Conservation (phyloP, 805 yeast genomes). For the Candida arabinofermentans region DNA sequence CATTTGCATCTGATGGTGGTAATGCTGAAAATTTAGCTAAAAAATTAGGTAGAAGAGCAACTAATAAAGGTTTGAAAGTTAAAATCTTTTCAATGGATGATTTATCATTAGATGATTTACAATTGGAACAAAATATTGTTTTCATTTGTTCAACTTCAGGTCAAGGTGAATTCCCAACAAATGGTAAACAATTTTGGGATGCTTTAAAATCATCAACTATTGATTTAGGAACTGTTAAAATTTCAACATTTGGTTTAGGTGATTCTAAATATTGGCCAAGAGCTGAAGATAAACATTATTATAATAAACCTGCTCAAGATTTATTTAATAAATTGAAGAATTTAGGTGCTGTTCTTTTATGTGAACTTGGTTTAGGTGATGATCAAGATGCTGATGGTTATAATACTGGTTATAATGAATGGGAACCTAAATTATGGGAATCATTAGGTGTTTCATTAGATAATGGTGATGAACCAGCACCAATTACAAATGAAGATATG, state of each 20-base stretch:
- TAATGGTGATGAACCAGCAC: conserved; percentile 85
- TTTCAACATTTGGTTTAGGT: conserved; percentile 72
- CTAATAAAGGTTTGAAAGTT: conserved; percentile 72
- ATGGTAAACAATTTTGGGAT: conserved; percentile 78
- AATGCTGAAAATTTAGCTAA: conserved; percentile 80
- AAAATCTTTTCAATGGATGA: conserved; percentile 69
- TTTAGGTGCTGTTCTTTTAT: conserved; percentile 70
- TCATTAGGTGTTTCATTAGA: conserved; percentile 86
- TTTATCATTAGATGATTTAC: conserved; percentile 65
- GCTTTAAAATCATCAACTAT: conserved; percentile 59
- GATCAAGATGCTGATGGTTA: conserved; percentile 97
- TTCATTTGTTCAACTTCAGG: conserved; percentile 76
- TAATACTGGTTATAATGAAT: conserved; percentile 81
- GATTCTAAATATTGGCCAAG: conserved; percentile 95
- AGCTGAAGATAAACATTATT: conserved; percentile 89
- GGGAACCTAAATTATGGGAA: conserved; percentile 86
- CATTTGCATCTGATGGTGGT: conserved; percentile 91
- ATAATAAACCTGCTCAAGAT: conserved; percentile 86
- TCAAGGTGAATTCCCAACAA: conserved; percentile 84
- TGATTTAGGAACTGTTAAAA: conserved; percentile 56
- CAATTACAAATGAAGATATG: conserved; percentile 93
- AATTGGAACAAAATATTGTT: conserved; percentile 64
- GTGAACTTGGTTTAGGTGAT: conserved; percentile 85
- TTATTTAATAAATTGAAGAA: conserved; percentile 58
- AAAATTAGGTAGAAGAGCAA: conserved; percentile 72